These are phyloP conservation scores for Balakata baccata DNA, from an alignment of 345 rosid genomes.

Conservation along the genomic window DNA sequence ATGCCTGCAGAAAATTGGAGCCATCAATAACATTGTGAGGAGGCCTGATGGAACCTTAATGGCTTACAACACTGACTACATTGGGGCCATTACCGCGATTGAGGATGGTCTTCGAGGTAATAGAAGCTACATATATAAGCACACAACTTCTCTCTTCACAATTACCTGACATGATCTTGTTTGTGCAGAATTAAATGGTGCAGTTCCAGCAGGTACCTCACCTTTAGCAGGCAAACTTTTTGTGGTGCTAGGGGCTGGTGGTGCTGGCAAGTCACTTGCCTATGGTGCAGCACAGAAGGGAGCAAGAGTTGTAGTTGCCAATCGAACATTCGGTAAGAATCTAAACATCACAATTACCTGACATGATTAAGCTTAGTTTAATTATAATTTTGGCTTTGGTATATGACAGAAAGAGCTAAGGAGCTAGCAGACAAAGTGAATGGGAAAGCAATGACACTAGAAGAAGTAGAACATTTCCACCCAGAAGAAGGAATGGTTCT, in stretches of 20 bases:
- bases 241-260: conserved; percentile 66
- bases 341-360: no score
- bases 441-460: conserved; percentile 48
- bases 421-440: conserved; percentile 49
- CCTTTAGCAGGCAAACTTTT: conserved; percentile 58
- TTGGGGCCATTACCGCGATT: conserved; percentile 58
- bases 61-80: conserved; percentile 55
- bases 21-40: conserved; percentile 53
- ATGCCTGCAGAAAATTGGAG: conserved; percentile 46
- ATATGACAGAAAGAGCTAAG: conserved; percentile 37
- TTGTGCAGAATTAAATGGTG: conserved; percentile 37
- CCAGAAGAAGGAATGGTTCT: conserved; percentile 63
- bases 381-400: not conserved
- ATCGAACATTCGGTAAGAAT: conserved; percentile 45
- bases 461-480: conserved; percentile 47
- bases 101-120: conserved; percentile 56
- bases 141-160: not conserved
- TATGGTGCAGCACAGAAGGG: conserved; percentile 55
- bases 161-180: not conserved
- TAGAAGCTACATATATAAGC: not conserved
- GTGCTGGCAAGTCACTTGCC: conserved; percentile 65
- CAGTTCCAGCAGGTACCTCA: conserved; percentile 22
- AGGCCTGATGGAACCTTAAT: conserved; percentile 51
- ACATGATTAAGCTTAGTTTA: not conserved
- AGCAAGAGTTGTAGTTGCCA: conserved; percentile 58